Base-by-base conservation (phyloP, 176 grass and related monocot genomes). In the maize (Zea mays) region DNA sequence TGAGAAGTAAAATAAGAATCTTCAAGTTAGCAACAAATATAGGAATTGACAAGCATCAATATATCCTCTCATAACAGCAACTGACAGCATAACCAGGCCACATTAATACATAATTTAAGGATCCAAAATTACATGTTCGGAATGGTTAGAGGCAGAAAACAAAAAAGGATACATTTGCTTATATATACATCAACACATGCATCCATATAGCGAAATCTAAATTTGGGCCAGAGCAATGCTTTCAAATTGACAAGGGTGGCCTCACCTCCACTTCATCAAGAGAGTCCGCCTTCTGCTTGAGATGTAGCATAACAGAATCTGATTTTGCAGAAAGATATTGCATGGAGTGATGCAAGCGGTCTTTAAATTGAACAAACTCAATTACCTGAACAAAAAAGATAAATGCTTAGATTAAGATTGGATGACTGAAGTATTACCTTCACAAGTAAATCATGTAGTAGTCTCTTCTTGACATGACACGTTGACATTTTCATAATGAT, bases 341-440 rank as follows among this genome's bases (percentile, higher is more conserved):
- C 82, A 81, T 81, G 45, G 96, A 99, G 64, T 77, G 70, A 85
- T 86, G 77, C 84, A 95, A 82, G 52, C 85, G 88, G 20, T 94
- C 71, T 83, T 99, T 92, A 72, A 99, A 99, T 72, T 82, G 81
- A 67, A 99, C 92, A 79, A 99, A 95, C 78, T 99, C 96, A 73
- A 95, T 87, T 85, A 92, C 92, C 96, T 99, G 68, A 82, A 77
- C 20, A 82, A 86, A 33, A 21, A 10, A 57, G 52, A 4, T 13
- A 35, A 63, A 63, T 76, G 43, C 38, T 34, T 39, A 37, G 3
- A 64, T 38, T 10, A 39, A 41, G 9, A 49, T 35, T 71, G 33
- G 1, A 48, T 35, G 15, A 15, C 19, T 62, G 4, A 21, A 62
- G 44, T 8, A 50, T 49, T 76, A 63, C 43, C 33, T 12, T 48